A percentile compares a stretch with the other conserved stretches of the same genome.
Evolutionary conservation across 495 filamentous ascomycete species (phyloP).

Genomic region (Xylaria intraflava): DNA sequence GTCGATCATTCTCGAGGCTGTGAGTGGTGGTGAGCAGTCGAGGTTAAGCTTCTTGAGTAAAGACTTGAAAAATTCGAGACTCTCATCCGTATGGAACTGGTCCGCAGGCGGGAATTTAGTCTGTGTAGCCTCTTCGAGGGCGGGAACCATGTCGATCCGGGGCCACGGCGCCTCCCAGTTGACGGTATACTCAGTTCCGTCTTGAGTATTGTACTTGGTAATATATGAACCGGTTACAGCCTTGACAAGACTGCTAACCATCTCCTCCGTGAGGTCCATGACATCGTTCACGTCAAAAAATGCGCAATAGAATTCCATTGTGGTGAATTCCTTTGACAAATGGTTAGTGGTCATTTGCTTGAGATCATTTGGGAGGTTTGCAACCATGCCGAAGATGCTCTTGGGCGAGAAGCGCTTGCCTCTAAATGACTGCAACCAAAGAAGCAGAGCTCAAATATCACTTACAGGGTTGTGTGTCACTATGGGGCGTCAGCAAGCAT

Average conservation of each 20-base stretch:
- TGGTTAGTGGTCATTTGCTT: background rate
- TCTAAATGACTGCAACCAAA: background rate
- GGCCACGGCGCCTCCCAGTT: slow-evolving; percentile 97
- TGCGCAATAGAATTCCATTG: slow-evolving; percentile 94
- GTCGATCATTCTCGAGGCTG: slow-evolving; percentile 96
- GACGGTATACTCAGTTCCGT: slow-evolving; percentile 76
- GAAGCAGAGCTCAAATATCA: background rate
- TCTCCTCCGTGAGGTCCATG: slow-evolving; percentile 89
- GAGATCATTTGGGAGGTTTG: background rate
- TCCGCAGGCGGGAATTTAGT: slow-evolving; percentile 89
- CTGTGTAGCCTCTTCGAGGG: slow-evolving; percentile 78
- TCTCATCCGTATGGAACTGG: slow-evolving; percentile 83
- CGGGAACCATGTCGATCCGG: slow-evolving; percentile 93
- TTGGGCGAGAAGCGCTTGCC: background rate
- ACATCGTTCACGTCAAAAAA: slow-evolving; percentile 90
- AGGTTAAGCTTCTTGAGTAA: slow-evolving; percentile 84
- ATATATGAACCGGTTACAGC: slow-evolving; percentile 74
- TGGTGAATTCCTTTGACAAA: slow-evolving; percentile 67
- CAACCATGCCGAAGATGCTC: background rate
- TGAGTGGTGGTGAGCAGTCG: slow-evolving; percentile 82
- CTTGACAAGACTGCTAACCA: slow-evolving; percentile 89
- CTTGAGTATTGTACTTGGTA: slow-evolving; percentile 74
- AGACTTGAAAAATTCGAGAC: slow-evolving; percentile 75
- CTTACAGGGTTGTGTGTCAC: slow-evolving; percentile 79
- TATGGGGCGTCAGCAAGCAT: background rate